Evolutionary conservation across 2,329 filamentous ascomycete species (phyloP), one percentile per base, ranked within the genome.

Genomic region (Fusarium udum): DNA sequence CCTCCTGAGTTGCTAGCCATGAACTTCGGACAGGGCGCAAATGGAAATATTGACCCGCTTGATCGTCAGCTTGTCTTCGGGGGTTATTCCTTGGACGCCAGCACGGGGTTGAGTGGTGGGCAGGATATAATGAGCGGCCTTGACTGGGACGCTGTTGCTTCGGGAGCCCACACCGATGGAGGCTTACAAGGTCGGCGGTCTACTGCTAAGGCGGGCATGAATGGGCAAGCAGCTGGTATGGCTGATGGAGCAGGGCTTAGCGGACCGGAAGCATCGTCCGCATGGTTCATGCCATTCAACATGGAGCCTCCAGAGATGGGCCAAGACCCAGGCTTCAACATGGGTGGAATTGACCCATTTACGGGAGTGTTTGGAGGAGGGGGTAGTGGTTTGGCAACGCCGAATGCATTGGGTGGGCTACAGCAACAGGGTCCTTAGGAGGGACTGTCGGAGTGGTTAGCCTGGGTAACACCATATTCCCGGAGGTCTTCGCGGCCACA

Each of bases 251-350:
- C 79, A 52, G 68, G 72, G 37, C 78, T 80, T 53, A 69, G 60
- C 53, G 80, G 79, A 8, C 82, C 83, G 40, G 88, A 90, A 69
- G 83, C 87, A 5, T 87, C 85, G 57, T 92, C 91, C 59, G 93
- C 93, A 10, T 98, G 95, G 93, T 97, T 97, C 81, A 91, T 97
- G 85, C 94, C 95, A 3, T 97, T 97, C 82, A 97, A 97, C 79
- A 90, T 97, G 82, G 93, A 96, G 66, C 93, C 94, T 26, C 91
- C 93, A 1, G 89, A 90, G 64, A 82, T 89, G 46, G 83, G 84
- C 12, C 87, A 87, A 61, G 87, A 88, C 42, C 72, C 86, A 59
- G 81, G 80, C 26, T 77, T 84, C 34, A 82, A 80, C 13, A 78
- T 87, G 71, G 79, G 80, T 31, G 83, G 83, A 40, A 80, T 87